Conservation (phyloP, 495 filamentous ascomycete species). For the Daldinia grandis region DNA sequence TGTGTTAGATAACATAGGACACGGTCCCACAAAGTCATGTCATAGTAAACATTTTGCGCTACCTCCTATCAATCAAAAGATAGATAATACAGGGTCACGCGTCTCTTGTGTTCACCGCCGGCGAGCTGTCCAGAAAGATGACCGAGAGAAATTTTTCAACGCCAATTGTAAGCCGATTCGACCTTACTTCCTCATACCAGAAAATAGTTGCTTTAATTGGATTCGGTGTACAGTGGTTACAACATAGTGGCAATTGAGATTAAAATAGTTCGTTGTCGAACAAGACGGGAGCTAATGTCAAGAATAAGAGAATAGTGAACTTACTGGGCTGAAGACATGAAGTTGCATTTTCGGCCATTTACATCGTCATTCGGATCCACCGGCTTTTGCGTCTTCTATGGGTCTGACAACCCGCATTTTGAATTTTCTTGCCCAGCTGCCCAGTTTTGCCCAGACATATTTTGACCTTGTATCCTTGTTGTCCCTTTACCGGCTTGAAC, state of each 20-base stretch:
- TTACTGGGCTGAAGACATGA: not conserved
- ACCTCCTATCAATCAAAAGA: slow-evolving; percentile 19
- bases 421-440: not conserved
- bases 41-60: not conserved
- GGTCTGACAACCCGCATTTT: not conserved
- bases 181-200: not conserved
- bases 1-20: not conserved
- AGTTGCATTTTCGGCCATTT: slow-evolving; percentile 1
- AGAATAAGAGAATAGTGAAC: not conserved
- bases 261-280: not conserved
- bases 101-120: not conserved
- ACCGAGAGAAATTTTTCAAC: not conserved
- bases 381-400: not conserved
- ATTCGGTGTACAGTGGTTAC: not conserved
- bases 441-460: not conserved
- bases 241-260: not conserved
- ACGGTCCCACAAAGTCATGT: not conserved
- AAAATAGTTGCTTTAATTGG: not conserved
- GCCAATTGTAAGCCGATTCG: not conserved
- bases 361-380: slow-evolving; percentile 2
- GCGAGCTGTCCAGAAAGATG: not conserved
- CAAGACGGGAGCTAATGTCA: not conserved
- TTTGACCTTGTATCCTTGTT: not conserved
- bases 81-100: not conserved
- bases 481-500: not conserved